Conservation (phyloP, 192 early-diverging fungal genomes). For the Helicostylum pulchrum region DNA sequence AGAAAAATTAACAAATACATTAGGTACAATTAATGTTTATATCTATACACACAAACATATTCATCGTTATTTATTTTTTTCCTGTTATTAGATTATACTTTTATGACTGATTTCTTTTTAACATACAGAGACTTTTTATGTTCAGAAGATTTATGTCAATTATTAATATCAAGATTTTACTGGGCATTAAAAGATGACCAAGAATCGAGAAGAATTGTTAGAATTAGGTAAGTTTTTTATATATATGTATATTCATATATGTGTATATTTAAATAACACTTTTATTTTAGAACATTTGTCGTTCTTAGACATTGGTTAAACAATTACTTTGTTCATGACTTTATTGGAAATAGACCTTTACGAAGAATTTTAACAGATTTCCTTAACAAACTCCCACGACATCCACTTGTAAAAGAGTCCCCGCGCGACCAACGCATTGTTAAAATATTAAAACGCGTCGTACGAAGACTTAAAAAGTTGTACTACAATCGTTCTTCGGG, state of each 20-base stretch:
- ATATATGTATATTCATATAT: background rate
- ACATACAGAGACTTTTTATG: slow-evolving; percentile 57
- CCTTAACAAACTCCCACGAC: slow-evolving; percentile 37
- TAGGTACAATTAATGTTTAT: slow-evolving; percentile 19
- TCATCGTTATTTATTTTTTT: background rate
- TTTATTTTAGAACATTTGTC: slow-evolving; percentile 46
- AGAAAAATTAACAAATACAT: slow-evolving; percentile 50
- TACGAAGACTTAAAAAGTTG: slow-evolving; percentile 35
- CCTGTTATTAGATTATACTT: slow-evolving; percentile 46
- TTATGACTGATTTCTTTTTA: slow-evolving; percentile 62
- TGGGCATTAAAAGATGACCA: slow-evolving; percentile 53
- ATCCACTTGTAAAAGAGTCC: slow-evolving; percentile 40
- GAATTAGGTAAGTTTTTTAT: slow-evolving; percentile 41
- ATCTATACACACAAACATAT: background rate
- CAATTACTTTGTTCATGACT: slow-evolving; percentile 59
- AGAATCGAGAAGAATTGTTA: slow-evolving; percentile 44
- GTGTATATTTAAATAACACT: background rate
- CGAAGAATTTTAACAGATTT: slow-evolving; percentile 36
- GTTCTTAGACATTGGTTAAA: slow-evolving; percentile 56
- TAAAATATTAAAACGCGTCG: slow-evolving; percentile 40
- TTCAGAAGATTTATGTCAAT: slow-evolving; percentile 46
- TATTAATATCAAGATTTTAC: slow-evolving; percentile 52
- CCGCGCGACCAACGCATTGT: slow-evolving; percentile 55
- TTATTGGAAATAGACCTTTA: slow-evolving; percentile 42
- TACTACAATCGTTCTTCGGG: slow-evolving; percentile 21